These are phyloP conservation scores for Xylariomycetidae sp. DNA, from an alignment of 2,329 filamentous ascomycete species.

Conservation along the genomic window DNA sequence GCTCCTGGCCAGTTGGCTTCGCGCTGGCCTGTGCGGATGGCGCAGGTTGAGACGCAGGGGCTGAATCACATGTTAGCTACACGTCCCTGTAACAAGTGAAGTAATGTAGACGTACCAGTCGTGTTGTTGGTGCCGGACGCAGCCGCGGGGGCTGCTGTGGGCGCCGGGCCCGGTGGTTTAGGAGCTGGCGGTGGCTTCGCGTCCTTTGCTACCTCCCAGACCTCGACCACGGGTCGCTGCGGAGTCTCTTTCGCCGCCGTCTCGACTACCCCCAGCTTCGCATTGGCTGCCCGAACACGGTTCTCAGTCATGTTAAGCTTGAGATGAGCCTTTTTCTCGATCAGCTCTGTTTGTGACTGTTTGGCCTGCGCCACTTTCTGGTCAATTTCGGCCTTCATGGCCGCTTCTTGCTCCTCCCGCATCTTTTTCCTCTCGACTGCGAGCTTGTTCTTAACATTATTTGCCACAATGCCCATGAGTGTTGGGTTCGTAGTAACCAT, in stretches of 20 bases:
- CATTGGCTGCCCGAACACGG: slow-evolving; percentile 54
- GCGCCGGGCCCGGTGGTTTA: too few relatives aligned
- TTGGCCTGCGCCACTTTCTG: slow-evolving; percentile 47
- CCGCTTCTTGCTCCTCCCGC: slow-evolving; percentile 46
- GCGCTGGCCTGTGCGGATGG: slow-evolving; percentile 3
- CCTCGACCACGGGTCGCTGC: slow-evolving; percentile 73
- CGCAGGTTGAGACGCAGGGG: slow-evolving; percentile 3
- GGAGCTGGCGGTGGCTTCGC: slow-evolving; percentile 42
- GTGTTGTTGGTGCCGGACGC: slow-evolving; percentile 3
- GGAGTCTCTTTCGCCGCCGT: slow-evolving; percentile 82
- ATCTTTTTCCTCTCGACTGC: slow-evolving; percentile 57
- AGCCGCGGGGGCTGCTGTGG: slow-evolving; percentile 15
- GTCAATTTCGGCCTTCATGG: slow-evolving; percentile 43
- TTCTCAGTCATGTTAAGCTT: slow-evolving; percentile 77
- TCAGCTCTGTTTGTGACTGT: slow-evolving; percentile 63
- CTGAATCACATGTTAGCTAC: slow-evolving; percentile 6
- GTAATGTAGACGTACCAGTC: background rate
- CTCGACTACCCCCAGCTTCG: slow-evolving; percentile 73
- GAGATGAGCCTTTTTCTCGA: slow-evolving; percentile 66
- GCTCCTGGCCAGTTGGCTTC: background rate
- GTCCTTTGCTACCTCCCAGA: slow-evolving; percentile 75
- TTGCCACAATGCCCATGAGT: slow-evolving; percentile 51
- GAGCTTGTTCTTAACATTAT: slow-evolving; percentile 65
- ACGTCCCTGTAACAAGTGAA: background rate
- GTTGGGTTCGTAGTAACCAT: slow-evolving; percentile 51